Evolutionary conservation across 805 yeast species (phyloP).

Genomic region (Pichia phayaonensis): DNA sequence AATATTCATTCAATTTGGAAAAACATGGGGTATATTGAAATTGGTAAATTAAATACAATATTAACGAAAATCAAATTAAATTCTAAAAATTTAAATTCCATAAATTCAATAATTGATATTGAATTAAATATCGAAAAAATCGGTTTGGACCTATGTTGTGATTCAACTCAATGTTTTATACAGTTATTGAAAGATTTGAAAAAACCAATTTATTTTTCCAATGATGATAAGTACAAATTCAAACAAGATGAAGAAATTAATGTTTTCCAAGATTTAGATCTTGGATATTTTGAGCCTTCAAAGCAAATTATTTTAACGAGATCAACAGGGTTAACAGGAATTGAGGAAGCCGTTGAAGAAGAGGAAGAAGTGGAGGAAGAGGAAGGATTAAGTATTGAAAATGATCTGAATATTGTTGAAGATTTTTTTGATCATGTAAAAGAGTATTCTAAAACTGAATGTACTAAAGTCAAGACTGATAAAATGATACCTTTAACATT

Average conservation of each 20-base stretch:
- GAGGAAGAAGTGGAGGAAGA: conserved; percentile 8
- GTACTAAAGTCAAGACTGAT: background rate
- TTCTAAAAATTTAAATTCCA: conserved; percentile 18
- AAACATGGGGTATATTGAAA: conserved; percentile 43
- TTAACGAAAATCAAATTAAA: conserved; percentile 26
- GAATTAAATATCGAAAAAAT: conserved; percentile 28
- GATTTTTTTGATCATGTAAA: conserved; percentile 20
- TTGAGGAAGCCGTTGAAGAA: background rate
- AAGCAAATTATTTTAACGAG: background rate
- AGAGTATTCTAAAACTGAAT: conserved; percentile 2
- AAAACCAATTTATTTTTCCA: conserved; percentile 52
- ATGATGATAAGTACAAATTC: conserved; percentile 48
- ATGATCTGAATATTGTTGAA: conserved; percentile 21
- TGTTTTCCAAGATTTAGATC: conserved; percentile 36
- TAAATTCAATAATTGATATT: conserved; percentile 8
- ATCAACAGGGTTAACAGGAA: background rate
- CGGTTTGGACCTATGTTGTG: conserved; percentile 63
- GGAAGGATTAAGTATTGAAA: conserved; percentile 15
- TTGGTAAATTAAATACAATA: conserved; percentile 39
- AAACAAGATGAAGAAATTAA: conserved; percentile 29
- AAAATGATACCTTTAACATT: conserved; percentile 24
- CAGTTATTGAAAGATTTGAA: conserved; percentile 68
- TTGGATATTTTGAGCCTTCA: conserved; percentile 21
- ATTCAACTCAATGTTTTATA: conserved; percentile 65
- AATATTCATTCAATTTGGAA: conserved; percentile 34